Evolutionary conservation across 306 rosid species (phyloP).

Genomic region (Herpetospermum pedunculosum): DNA sequence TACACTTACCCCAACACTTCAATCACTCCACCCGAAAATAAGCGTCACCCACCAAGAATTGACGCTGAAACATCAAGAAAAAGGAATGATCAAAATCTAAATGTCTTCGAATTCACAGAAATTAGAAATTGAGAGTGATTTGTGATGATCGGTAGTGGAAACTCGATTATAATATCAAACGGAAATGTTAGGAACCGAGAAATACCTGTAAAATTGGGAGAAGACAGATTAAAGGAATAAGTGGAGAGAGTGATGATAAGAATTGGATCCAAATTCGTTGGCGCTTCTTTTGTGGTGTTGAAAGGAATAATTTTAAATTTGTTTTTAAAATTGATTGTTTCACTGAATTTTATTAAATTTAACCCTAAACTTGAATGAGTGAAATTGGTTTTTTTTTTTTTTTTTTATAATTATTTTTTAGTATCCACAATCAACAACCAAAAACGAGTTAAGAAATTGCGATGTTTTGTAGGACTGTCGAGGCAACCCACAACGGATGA

Average conservation of each 20-base stretch:
- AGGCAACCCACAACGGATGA: too few relatives aligned
- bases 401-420: too few relatives aligned
- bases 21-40: not conserved
- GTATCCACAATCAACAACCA: too few relatives aligned
- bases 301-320: too few relatives aligned
- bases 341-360: too few relatives aligned
- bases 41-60: not conserved
- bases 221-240: not conserved
- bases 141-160: not conserved
- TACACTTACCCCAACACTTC: not conserved
- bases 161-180: not conserved
- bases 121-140: not conserved
- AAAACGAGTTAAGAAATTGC: too few relatives aligned
- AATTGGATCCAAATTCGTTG: slow-evolving; percentile 45
- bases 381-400: too few relatives aligned
- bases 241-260: slow-evolving; percentile 12
- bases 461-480: too few relatives aligned
- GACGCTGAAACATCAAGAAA: slow-evolving; percentile 1
- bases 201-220: not conserved
- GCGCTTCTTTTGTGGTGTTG: slow-evolving; percentile 33
- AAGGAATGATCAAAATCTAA: not conserved
- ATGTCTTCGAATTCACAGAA: not conserved
- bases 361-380: too few relatives aligned
- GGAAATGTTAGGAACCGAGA: not conserved
- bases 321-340: too few relatives aligned